Conservation (phyloP, 768 basidiomycete species). For the Mycena leptocephala region DNA sequence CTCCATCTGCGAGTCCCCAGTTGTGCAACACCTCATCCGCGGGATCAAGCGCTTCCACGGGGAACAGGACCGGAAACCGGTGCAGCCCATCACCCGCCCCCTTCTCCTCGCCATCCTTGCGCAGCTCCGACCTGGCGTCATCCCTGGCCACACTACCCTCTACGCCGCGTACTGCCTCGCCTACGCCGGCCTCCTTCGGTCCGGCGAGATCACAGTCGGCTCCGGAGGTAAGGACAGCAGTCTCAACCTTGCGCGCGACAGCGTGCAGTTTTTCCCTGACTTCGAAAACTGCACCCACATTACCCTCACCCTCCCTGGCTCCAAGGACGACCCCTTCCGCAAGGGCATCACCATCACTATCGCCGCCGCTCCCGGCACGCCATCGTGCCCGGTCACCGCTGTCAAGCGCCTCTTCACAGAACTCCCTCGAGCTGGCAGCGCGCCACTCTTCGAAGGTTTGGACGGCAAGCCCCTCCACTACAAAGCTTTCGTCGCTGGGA, state of each 20-base stretch:
- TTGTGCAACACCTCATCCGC: slow-evolving; percentile 35
- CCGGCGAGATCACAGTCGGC: neutral
- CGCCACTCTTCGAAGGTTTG: too few species aligned
- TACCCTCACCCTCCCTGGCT: neutral
- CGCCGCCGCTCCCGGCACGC: neutral
- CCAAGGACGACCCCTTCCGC: slow-evolving; percentile 8
- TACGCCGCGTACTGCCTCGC: neutral
- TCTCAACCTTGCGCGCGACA: neutral
- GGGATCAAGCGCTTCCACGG: slow-evolving; percentile 42
- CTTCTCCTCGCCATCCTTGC: neutral
- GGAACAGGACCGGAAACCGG: neutral
- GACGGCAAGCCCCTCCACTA: too few species aligned
- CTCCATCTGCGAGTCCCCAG: slow-evolving; percentile 16
- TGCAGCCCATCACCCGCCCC: neutral
- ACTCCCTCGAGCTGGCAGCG: too few species aligned
- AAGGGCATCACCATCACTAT: slow-evolving; percentile 12
- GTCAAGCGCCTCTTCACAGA: too few species aligned
- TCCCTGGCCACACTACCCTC: too few species aligned
- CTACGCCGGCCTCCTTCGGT: neutral
- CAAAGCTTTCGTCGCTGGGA: too few species aligned
- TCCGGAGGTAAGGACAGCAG: neutral
- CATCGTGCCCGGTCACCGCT: too few species aligned
- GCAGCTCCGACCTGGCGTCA: neutral
- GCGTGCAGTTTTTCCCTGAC: too few species aligned
- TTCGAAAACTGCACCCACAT: neutral